Evolutionary conservation across 1,284 basidiomycete species (phyloP).

Genomic region (Rhizoctonia solani): DNA sequence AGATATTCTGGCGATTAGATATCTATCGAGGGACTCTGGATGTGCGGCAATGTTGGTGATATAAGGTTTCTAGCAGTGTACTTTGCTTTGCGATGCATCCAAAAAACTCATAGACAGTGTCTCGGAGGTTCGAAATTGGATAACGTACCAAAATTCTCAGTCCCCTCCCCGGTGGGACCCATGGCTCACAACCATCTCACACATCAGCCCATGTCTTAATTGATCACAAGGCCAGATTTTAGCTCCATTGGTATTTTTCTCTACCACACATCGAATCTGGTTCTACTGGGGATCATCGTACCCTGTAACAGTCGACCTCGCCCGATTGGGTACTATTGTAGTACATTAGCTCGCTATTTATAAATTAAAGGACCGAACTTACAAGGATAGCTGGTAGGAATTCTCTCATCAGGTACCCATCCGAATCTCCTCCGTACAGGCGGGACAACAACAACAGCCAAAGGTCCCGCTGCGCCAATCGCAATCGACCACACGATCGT

Average conservation of each 20-base stretch:
- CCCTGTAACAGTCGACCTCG: conserved; percentile 34
- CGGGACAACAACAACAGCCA: conserved; percentile 76
- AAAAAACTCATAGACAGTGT: too few species aligned
- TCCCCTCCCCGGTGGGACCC: not conserved
- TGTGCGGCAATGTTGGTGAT: too few species aligned
- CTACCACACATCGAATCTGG: conserved; percentile 1
- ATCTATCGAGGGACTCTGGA: too few species aligned
- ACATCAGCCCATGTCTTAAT: not conserved
- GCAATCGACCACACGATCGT: conserved; percentile 88
- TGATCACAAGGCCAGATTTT: not conserved
- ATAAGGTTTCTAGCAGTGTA: too few species aligned
- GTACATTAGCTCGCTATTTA: not conserved
- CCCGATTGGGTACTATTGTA: conserved; percentile 37
- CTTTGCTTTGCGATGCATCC: too few species aligned
- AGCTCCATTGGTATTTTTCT: not conserved
- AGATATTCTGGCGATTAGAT: too few species aligned
- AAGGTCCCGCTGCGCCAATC: conserved; percentile 77
- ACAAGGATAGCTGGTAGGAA: conserved; percentile 89
- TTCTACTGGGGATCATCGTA: conserved; percentile 35
- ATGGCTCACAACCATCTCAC: not conserved
- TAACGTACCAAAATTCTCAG: too few species aligned
- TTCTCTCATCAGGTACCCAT: conserved; percentile 70
- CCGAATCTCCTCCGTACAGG: conserved; percentile 75
- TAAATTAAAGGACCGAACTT: conserved; percentile 47
- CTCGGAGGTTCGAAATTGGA: too few species aligned